These are phyloP conservation scores for Scheffersomyces cryptocercus DNA, from an alignment of 1,139 yeast genomes.

Conservation along the genomic window DNA sequence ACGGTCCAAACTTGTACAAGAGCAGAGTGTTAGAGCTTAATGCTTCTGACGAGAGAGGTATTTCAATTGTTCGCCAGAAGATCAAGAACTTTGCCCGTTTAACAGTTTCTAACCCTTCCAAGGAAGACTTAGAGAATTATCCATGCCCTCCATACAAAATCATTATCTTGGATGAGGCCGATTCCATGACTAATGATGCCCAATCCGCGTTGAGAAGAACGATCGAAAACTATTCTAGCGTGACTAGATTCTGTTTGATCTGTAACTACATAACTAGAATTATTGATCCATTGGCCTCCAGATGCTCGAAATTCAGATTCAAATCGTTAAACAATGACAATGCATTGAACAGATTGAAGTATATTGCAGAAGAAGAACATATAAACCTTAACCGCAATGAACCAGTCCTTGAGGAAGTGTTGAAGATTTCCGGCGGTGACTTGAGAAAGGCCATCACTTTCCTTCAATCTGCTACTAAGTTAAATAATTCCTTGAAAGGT, in stretches of 20 bases:
- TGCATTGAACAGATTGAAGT: slow-evolving; percentile 66
- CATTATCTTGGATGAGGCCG: slow-evolving; percentile 90
- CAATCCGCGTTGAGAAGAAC: slow-evolving; percentile 94
- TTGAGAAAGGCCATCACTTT: slow-evolving; percentile 90
- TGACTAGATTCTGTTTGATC: slow-evolving; percentile 89
- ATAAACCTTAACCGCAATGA: slow-evolving; percentile 40
- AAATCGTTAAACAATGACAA: slow-evolving; percentile 70
- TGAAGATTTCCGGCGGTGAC: slow-evolving; percentile 80
- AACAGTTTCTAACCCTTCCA: slow-evolving; percentile 77
- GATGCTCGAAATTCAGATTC: slow-evolving; percentile 95
- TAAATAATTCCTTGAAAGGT: slow-evolving; percentile 35
- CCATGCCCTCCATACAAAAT: slow-evolving; percentile 96
- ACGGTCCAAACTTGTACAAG: slow-evolving; percentile 68
- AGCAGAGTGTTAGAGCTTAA: slow-evolving; percentile 85
- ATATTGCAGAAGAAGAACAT: slow-evolving; percentile 58
- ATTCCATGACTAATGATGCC: slow-evolving; percentile 98
- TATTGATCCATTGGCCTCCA: slow-evolving; percentile 92
- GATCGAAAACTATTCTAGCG: slow-evolving; percentile 90
- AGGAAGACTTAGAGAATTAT: slow-evolving; percentile 64
- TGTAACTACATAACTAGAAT: slow-evolving; percentile 96
- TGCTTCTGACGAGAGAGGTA: slow-evolving; percentile 97
- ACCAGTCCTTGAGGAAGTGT: slow-evolving; percentile 59
- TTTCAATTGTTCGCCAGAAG: slow-evolving; percentile 88
- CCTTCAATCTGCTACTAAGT: slow-evolving; percentile 81
- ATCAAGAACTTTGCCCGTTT: slow-evolving; percentile 90